phyloP scores from a whole-genome alignment of 2,329 filamentous ascomycete species.

The Neofusicoccum sp. region DNA sequence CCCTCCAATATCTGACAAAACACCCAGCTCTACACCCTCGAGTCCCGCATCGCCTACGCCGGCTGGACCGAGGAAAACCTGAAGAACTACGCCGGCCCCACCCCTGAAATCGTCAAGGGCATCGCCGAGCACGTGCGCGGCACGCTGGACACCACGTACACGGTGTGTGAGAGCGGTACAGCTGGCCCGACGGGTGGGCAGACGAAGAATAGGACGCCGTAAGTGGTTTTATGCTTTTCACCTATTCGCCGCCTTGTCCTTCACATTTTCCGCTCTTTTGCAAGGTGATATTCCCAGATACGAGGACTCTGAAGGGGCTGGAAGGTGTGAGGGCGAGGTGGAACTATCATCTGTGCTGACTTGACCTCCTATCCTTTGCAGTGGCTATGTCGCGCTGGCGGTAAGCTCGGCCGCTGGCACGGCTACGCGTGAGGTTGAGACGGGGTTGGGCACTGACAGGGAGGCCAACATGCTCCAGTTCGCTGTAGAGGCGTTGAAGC shows the following conservation, averaged over 20 bases:
- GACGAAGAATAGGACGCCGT: slow-evolving; percentile 57
- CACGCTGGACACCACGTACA: slow-evolving; percentile 57
- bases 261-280: background rate
- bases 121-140: slow-evolving; percentile 57
- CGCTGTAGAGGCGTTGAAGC: slow-evolving; percentile 55
- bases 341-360: background rate
- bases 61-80: slow-evolving; percentile 59
- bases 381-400: slow-evolving; percentile 64
- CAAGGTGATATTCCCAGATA: no score
- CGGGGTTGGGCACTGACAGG: slow-evolving; percentile 53
- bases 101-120: slow-evolving; percentile 55
- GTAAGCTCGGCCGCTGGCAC: slow-evolving; percentile 54
- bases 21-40: slow-evolving; percentile 54
- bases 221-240: slow-evolving; percentile 18
- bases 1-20: background rate
- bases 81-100: slow-evolving; percentile 59
- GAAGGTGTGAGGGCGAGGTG: no score
- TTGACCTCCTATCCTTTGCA: slow-evolving; percentile 21
- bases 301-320: no score
- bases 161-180: slow-evolving; percentile 60
- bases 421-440: slow-evolving; percentile 56
- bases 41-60: slow-evolving; percentile 56
- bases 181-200: slow-evolving; percentile 62
- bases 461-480: slow-evolving; percentile 64
- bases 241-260: background rate